Evolutionary conservation across 1,284 basidiomycete species (phyloP), one percentile per base, ranked within the genome.

Genomic region (Pyrrhoderma lamaoense): DNA sequence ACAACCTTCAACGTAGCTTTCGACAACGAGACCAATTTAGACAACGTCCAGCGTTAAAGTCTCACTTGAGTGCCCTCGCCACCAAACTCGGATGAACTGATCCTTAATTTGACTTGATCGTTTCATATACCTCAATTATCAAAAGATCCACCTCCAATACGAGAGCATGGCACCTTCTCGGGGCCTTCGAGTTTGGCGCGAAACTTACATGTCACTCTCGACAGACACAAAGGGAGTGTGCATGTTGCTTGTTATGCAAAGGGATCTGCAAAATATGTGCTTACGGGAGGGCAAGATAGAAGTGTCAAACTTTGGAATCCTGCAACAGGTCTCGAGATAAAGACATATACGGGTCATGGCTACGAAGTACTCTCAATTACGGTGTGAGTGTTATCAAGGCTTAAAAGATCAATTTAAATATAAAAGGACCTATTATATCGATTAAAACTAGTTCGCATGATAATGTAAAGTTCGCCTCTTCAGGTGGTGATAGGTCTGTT

Each of bases 301-400:
- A 81, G 84, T 1, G 79, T 99, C 45, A 79, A 87, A 44, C 79
- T 99, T 22, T 98, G 93, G 89, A 99, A 97, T 67, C 88, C 92
- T 1, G 73, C 72, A 47, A 65, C 77, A 14, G 93, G 91, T 18
- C 76, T 81, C n/a, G 83, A 94, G 67, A 89, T 99, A 70, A 95
- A 96, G 69, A 69, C 76, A 0, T 99, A 97, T 64, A 71, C 80
- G 40, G 90, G 89, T 1, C 95, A 99, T 66, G 91, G 89, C 31
- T 94, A 97, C 64, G 93, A 97, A 63, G 89, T 99, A 4, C 77
- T 97, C 18, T 91, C 90, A 0, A 73, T 99, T 47, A 79, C 84
- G 50, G 85, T 95, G 92, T 93, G 63, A 62, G 86, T 69, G n/a
- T 36, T n/a, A 50, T 48, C 25, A 56, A 36, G 23, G n/a, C 21